Evolutionary conservation across 257 asterid genomes (phyloP), one percentile per base, ranked within the genome.

Genomic region (Ajuga chamaepitys): DNA sequence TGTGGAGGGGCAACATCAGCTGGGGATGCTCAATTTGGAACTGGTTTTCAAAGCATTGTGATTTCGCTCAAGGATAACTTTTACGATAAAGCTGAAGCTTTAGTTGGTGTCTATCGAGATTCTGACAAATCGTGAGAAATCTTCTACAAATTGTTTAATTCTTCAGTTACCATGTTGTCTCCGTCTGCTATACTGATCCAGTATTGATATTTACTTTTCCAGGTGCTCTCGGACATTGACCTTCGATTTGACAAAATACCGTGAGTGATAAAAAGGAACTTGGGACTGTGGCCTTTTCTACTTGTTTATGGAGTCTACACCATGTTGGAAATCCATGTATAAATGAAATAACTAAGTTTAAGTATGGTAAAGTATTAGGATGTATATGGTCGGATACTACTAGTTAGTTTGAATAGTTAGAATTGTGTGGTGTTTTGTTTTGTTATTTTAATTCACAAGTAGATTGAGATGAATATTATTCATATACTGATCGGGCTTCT

Each of bases 71-170:
- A 94, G 83, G 99, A 94, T 66, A 83, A 86, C 52, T 94, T 90
- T 75, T 90, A 94, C 21, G 99, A 94, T 74, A 94, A 94, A 78
- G 99, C 99, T 45, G 95, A 94, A 81, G 97, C 99, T 46, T 61
- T 94, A 81, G 95, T 94, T 73, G 99, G 99, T 55, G 97, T 94
- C 64, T 94, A 85, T 80, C 79, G 97, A 70, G 99, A 94, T 75
- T 75, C 95, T 0, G 96, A 86, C 52, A 74, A 70, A 77, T 81
- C 94, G 99, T 93, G 66, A 86, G 82, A 56, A 47, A 30, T 65
- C 40, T 21, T 37, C 7, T 51, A 11, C 28, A 3, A 55, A 34
- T n/a, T 20, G 0, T 25, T 67, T 14, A 30, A 45, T 70, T 38
- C 17, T 61, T 47, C 9, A 5, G 11, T 55, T 52, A 55, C 52